Conservation (phyloP, 495 filamentous ascomycete species). For the Xylaria longipes region DNA sequence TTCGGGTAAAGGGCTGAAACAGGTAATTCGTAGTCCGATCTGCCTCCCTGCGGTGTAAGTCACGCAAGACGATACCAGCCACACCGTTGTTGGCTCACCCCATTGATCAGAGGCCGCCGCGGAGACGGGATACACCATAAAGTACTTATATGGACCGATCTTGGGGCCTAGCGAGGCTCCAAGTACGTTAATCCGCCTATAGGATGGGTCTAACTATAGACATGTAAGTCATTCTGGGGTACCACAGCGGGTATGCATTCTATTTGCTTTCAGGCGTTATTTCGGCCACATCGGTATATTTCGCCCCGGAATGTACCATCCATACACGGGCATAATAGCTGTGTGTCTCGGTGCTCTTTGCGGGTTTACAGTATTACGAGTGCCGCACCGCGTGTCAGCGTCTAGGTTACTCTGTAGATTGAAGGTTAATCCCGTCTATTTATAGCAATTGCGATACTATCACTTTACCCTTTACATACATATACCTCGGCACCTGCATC, state of each 20-base stretch:
- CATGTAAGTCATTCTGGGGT: neutral
- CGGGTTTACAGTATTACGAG: neutral
- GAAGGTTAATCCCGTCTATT: too few species aligned
- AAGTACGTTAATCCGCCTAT: constrained; percentile 2
- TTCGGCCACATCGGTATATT: constrained; percentile 4
- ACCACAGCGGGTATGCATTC: neutral
- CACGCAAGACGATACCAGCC: neutral
- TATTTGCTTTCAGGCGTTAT: constrained; percentile 15
- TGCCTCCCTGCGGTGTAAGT: neutral
- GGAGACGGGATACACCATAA: neutral
- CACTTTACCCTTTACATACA: neutral
- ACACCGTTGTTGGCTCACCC: neutral
- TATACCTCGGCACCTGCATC: neutral
- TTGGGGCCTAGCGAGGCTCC: neutral
- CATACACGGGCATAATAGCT: neutral
- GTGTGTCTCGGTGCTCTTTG: neutral
- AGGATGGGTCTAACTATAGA: neutral
- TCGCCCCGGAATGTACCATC: neutral
- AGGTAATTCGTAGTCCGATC: neutral
- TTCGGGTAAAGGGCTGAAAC: constrained; percentile 3
- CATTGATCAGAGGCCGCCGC: neutral
- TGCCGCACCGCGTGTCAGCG: neutral
- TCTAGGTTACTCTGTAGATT: too few species aligned
- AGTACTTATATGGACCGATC: neutral
- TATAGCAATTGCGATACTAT: neutral